Evolutionary conservation across 805 yeast species (phyloP).

Genomic region (Isabelozyma pseudorhagii): DNA sequence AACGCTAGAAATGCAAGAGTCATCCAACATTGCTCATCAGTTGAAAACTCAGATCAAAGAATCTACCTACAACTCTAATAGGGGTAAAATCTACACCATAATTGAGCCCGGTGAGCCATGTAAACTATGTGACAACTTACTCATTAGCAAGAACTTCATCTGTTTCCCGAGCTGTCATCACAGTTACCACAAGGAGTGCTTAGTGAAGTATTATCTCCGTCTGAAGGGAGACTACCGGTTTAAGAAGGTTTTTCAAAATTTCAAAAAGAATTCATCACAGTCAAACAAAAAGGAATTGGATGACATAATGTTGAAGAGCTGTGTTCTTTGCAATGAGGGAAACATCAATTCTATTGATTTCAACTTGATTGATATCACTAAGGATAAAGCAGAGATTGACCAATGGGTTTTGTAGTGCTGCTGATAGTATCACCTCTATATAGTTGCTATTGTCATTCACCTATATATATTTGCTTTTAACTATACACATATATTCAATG

Average conservation of each 20-base stretch:
- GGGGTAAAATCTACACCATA: slow-evolving; percentile 52
- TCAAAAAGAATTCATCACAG: slow-evolving; percentile 43
- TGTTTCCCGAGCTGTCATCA: slow-evolving; percentile 86
- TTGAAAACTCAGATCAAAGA: slow-evolving; percentile 58
- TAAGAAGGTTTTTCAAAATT: slow-evolving; percentile 57
- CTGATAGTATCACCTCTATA: background rate
- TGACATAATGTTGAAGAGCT: slow-evolving; percentile 54
- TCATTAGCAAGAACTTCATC: slow-evolving; percentile 69
- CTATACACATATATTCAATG: too few relatives aligned
- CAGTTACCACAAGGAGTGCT: slow-evolving; percentile 84
- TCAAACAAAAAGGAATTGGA: slow-evolving; percentile 53
- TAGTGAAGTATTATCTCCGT: slow-evolving; percentile 56
- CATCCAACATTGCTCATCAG: slow-evolving; percentile 55
- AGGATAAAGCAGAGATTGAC: slow-evolving; percentile 33
- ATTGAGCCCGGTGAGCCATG: slow-evolving; percentile 87
- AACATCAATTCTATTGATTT: slow-evolving; percentile 69
- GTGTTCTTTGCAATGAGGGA: slow-evolving; percentile 74
- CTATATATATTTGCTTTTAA: background rate
- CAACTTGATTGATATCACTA: slow-evolving; percentile 42
- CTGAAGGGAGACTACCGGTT: slow-evolving; percentile 64
- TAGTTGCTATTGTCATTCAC: background rate
- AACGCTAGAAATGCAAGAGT: slow-evolving; percentile 71
- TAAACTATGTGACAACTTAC: slow-evolving; percentile 61
- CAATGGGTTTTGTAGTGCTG: slow-evolving; percentile 45
- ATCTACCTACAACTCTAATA: slow-evolving; percentile 25